Conservation (phyloP, 2,329 filamentous ascomycete genomes). For the Mycosphaerelloides madeirae region DNA sequence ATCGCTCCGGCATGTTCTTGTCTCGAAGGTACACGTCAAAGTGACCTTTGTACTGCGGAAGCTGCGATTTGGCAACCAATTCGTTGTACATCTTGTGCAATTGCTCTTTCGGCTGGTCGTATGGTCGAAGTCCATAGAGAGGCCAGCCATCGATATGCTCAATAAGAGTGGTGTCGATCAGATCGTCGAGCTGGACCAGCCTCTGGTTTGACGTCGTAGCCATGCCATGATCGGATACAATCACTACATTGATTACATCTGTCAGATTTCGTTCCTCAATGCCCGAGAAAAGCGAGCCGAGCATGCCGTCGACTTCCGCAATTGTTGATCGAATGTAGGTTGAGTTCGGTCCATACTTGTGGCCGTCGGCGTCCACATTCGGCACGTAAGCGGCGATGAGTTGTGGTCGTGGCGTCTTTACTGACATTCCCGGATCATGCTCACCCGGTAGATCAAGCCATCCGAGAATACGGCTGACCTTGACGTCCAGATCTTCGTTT, state of each 20-base stretch:
- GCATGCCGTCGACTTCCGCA: conserved; percentile 72
- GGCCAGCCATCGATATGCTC: conserved; percentile 93
- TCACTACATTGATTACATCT: conserved; percentile 81
- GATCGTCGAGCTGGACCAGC: conserved; percentile 82
- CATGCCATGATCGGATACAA: conserved; percentile 99
- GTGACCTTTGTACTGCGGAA: conserved; percentile 58
- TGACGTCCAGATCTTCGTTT: conserved; percentile 66
- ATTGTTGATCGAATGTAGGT: conserved; percentile 83
- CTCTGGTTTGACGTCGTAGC: conserved; percentile 79
- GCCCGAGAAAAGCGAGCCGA: conserved; percentile 69
- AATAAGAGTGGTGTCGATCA: conserved; percentile 72
- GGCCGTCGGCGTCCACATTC: conserved; percentile 81
- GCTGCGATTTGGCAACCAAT: conserved; percentile 48
- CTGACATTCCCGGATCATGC: conserved; percentile 46
- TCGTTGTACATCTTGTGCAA: conserved; percentile 63
- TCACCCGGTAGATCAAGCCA: conserved; percentile 77
- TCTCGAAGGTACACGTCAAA: conserved; percentile 85
- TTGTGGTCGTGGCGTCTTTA: conserved; percentile 64
- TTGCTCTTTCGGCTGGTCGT: conserved; percentile 53
- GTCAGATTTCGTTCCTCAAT: conserved; percentile 80
- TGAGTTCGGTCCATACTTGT: conserved; percentile 87
- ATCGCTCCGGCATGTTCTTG: conserved; percentile 83
- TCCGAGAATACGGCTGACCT: conserved; percentile 74
- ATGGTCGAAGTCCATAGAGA: conserved; percentile 79
- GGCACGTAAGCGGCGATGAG: conserved; percentile 93